Percentiles rank a stretch among this genome's conserved stretches.
phyloP scores from a whole-genome alignment of 1,284 basidiomycete species.

The Wallemia ichthyophaga region DNA sequence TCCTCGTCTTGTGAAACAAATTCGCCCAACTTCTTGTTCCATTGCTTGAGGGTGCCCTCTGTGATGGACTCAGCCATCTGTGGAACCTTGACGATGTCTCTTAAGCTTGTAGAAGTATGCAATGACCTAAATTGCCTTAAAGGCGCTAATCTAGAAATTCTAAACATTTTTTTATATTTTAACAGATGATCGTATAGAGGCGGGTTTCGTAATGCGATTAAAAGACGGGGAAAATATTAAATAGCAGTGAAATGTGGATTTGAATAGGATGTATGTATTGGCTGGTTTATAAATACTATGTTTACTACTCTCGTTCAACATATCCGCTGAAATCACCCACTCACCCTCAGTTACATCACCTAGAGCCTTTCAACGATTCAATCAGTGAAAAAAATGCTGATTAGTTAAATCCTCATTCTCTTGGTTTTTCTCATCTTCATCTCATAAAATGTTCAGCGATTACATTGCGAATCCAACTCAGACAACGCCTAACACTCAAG shows the following conservation, averaged over 20 bases:
- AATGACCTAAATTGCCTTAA: neutral
- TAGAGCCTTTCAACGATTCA: neutral
- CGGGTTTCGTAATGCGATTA: neutral
- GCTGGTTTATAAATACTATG: too few relatives aligned
- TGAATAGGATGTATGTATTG: too few relatives aligned
- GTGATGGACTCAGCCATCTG: constrained; percentile 98
- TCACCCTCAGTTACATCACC: neutral
- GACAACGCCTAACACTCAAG: neutral
- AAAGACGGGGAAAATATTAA: neutral
- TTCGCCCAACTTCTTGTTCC: constrained; percentile 82
- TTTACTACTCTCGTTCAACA: too few relatives aligned
- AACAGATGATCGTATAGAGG: neutral
- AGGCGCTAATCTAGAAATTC: neutral
- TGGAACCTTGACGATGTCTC: constrained; percentile 74
- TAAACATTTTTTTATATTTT: neutral
- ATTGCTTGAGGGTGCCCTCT: constrained; percentile 85
- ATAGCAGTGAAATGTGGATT: neutral
- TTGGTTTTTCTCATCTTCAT: neutral
- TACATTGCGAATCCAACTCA: neutral
- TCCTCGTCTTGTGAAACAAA: constrained; percentile 75
- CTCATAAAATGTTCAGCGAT: neutral
- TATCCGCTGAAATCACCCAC: too few relatives aligned
- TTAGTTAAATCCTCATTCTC: neutral
- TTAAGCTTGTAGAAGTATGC: neutral
- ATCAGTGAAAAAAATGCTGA: neutral